Evolutionary conservation across 139 green algal species (phyloP).

Genomic region (Tetraselmis chui): DNA sequence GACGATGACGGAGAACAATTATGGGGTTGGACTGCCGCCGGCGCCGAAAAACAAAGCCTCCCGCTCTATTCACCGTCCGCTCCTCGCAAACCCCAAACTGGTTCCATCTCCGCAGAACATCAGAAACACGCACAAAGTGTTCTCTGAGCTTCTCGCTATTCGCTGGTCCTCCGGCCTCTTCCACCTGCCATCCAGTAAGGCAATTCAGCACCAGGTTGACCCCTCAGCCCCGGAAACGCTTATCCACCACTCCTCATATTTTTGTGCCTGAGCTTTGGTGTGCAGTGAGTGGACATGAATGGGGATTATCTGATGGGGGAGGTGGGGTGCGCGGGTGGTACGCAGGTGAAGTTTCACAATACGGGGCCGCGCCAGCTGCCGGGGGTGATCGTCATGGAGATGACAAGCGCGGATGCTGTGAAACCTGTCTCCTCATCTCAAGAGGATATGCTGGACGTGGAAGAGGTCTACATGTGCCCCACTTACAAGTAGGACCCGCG

Average conservation of each 20-base stretch:
- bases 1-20: conserved; percentile 66
- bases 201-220: conserved; percentile 30
- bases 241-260: neutral
- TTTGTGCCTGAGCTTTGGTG: too few relatives aligned
- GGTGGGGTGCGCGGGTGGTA: too few relatives aligned
- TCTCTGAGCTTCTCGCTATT: conserved; percentile 16
- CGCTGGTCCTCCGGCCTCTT: conserved; percentile 76
- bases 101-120: conserved; percentile 19
- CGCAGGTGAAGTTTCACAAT: conserved; percentile 56
- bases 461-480: too few relatives aligned
- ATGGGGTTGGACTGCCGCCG: conserved; percentile 57
- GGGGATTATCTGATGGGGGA: too few relatives aligned
- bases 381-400: conserved; percentile 57
- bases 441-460: too few relatives aligned
- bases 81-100: conserved; percentile 48
- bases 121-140: conserved; percentile 1
- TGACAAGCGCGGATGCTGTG: conserved; percentile 35
- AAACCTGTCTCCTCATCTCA: too few relatives aligned
- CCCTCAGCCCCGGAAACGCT: neutral
- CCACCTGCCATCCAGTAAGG: conserved; percentile 42
- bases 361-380: conserved; percentile 39
- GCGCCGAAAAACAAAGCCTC: conserved; percentile 66
- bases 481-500: too few relatives aligned
- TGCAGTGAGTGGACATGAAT: too few relatives aligned
- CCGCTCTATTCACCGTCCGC: conserved; percentile 51